Evolutionary conservation across 768 basidiomycete species (phyloP).

Genomic region (Tulasnella calospora): DNA sequence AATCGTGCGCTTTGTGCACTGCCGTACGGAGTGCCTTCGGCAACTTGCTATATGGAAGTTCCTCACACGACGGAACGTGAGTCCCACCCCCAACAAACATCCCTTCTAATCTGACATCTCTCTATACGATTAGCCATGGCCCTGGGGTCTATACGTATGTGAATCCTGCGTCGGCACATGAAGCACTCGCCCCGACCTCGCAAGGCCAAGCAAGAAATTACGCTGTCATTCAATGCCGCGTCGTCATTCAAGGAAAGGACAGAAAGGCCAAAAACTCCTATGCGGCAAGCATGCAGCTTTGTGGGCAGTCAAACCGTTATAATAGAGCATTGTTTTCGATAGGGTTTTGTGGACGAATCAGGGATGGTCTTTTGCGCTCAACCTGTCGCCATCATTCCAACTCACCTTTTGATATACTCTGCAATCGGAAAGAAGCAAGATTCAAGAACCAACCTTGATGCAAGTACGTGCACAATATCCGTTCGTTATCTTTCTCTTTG

Average conservation of each 20-base stretch:
- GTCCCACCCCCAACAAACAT: neutral
- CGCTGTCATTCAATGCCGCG: neutral
- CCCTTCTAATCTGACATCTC: neutral
- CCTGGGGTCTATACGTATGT: neutral
- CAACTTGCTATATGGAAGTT: neutral
- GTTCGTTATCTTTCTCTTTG: neutral
- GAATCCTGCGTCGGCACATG: neutral
- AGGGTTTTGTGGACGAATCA: neutral
- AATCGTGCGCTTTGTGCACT: neutral
- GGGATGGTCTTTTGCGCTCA: neutral
- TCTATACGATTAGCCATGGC: neutral
- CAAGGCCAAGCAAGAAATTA: neutral
- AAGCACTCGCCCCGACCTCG: neutral
- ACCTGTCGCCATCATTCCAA: neutral
- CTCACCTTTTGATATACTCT: neutral
- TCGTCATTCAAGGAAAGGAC: neutral
- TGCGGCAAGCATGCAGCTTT: neutral
- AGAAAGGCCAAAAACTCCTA: neutral
- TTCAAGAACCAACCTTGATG: neutral
- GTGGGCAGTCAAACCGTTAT: neutral
- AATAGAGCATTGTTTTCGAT: neutral
- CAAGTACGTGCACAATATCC: neutral
- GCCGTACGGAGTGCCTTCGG: neutral
- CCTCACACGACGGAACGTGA: neutral
- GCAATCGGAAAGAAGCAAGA: neutral